phyloP scores from a whole-genome alignment of 768 basidiomycete genomes.

The Lactarius sp. region DNA sequence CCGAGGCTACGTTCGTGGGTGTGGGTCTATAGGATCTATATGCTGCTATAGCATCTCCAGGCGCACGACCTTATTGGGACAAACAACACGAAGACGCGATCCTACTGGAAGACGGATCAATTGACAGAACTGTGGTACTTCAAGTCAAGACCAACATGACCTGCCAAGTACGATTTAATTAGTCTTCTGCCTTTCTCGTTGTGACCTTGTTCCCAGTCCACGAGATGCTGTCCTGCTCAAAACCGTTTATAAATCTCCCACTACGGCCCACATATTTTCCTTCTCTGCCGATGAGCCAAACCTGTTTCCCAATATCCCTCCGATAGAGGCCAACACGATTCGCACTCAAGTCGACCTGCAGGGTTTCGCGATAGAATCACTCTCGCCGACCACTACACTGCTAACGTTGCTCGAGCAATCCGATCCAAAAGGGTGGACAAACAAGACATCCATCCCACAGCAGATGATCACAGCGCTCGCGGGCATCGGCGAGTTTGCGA shows the following conservation, averaged over 20 bases:
- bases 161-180: too few species aligned
- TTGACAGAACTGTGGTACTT: constrained; percentile 91
- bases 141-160: constrained; percentile 86
- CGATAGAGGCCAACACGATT: constrained; percentile 69
- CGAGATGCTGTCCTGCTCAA: too few species aligned
- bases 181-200: too few species aligned
- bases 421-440: constrained; percentile 96
- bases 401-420: constrained; percentile 94
- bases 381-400: constrained; percentile 92
- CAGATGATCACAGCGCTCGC: constrained; percentile 88
- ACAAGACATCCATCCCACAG: constrained; percentile 90
- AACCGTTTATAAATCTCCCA: too few species aligned
- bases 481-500: constrained; percentile 91
- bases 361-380: constrained; percentile 94
- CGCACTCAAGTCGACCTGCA: constrained; percentile 93
- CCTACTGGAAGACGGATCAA: constrained; percentile 74
- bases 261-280: constrained; percentile 92
- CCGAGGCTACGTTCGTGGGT: too few species aligned
- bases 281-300: constrained; percentile 90
- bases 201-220: too few species aligned
- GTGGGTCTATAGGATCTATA: constrained; percentile 94
- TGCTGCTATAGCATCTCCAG: constrained; percentile 80
- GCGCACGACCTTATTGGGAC: constrained; percentile 82
- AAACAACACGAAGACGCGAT: constrained; percentile 83
- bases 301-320: constrained; percentile 71